phyloP scores from a whole-genome alignment of 768 basidiomycete species.

The Lyophyllum shimeji region DNA sequence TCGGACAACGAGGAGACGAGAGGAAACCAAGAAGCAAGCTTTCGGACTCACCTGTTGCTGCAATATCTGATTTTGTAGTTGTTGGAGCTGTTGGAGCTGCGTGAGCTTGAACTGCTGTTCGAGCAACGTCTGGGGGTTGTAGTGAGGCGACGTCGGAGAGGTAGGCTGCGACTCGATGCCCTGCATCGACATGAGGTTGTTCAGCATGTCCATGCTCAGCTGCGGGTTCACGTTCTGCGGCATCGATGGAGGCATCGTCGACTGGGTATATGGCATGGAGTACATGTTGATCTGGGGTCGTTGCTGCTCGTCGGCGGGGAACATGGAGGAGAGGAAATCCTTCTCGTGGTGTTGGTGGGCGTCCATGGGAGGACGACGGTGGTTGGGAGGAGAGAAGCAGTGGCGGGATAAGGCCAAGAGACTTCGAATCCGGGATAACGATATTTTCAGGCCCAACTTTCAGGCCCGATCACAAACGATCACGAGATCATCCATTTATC shows the following conservation, averaged over 20 bases:
- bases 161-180: conserved; percentile 34
- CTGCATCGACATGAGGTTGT: conserved; percentile 53
- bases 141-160: conserved; percentile 21
- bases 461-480: conserved; percentile 9
- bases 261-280: conserved; percentile 7
- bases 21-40: conserved; percentile 7
- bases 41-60: conserved; percentile 74
- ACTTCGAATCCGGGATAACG: not conserved
- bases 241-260: conserved; percentile 11
- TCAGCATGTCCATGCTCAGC: conserved; percentile 51
- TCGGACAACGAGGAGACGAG: not conserved
- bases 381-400: conserved; percentile 1
- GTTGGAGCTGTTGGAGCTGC: conserved; percentile 67
- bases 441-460: not conserved
- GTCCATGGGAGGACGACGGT: conserved; percentile 13
- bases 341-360: conserved; percentile 20
- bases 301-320: conserved; percentile 16
- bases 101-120: conserved; percentile 80
- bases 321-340: conserved; percentile 23
- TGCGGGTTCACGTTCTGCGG: conserved; percentile 23
- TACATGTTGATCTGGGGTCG: conserved; percentile 5
- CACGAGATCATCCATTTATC: conserved; percentile 7
- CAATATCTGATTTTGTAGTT: conserved; percentile 83
- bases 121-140: conserved; percentile 51
- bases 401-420: not conserved